phyloP scores from a whole-genome alignment of 768 basidiomycete genomes.

The Amanita phalloides region DNA sequence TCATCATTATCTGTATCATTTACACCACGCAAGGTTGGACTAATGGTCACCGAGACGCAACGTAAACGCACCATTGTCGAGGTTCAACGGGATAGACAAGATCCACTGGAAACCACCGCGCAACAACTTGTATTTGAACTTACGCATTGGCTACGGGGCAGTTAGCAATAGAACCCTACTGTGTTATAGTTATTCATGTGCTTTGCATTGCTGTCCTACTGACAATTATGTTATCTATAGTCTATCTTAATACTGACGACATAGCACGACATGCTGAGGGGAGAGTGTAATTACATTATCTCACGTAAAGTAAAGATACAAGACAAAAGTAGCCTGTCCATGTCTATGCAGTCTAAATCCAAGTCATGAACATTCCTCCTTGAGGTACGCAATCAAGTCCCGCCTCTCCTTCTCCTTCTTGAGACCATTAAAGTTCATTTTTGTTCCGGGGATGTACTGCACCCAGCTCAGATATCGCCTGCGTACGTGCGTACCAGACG shows the following conservation, averaged over 20 bases:
- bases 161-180: too few relatives aligned
- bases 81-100: constrained; percentile 34
- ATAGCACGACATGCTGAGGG: too few relatives aligned
- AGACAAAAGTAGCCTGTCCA: too few relatives aligned
- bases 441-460: constrained; percentile 91
- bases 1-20: constrained; percentile 27
- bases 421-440: constrained; percentile 97
- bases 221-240: too few relatives aligned
- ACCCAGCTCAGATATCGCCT: neutral
- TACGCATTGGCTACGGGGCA: constrained; percentile 20
- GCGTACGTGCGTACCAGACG: constrained; percentile 7
- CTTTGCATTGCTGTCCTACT: too few relatives aligned
- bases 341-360: too few relatives aligned
- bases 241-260: too few relatives aligned
- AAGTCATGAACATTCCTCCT: constrained; percentile 29
- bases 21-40: constrained; percentile 29
- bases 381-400: constrained; percentile 83
- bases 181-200: too few relatives aligned
- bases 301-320: too few relatives aligned
- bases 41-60: constrained; percentile 20
- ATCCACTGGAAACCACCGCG: constrained; percentile 47
- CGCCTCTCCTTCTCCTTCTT: constrained; percentile 98
- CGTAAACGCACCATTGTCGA: constrained; percentile 47
- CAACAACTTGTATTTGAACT: constrained; percentile 40
- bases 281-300: too few relatives aligned